A percentile compares a stretch with the other conserved stretches of the same genome.
Conservation (phyloP, 768 basidiomycete species). For the Chlorophyllum brunneum region DNA sequence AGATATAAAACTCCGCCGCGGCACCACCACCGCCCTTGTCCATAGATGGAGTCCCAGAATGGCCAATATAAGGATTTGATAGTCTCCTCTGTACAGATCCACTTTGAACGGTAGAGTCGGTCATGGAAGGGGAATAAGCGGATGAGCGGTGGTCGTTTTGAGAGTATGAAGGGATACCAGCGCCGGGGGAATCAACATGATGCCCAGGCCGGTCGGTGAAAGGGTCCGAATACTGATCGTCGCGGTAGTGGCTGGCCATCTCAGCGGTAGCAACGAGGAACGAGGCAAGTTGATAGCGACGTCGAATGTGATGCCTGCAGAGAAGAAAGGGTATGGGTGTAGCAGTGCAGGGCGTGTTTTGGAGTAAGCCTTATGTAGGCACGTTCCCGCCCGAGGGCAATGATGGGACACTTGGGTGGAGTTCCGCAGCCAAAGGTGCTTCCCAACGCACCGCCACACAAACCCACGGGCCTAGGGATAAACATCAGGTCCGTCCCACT, state of each 20-base stretch:
- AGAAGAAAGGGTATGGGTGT: not conserved
- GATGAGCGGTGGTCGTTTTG: not conserved
- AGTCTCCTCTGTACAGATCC: slow-evolving; percentile 2
- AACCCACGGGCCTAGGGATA: too few relatives aligned
- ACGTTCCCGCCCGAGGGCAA: too few relatives aligned
- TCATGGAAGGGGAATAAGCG: not conserved
- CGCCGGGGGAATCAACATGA: not conserved
- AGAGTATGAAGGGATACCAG: not conserved
- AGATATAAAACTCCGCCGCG: slow-evolving; percentile 6
- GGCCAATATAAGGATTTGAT: not conserved
- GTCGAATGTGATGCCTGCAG: too few relatives aligned
- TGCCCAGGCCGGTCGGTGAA: slow-evolving; percentile 4
- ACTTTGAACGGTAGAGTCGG: not conserved
- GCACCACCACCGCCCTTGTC: not conserved
- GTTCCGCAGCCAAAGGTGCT: slow-evolving; percentile 8
- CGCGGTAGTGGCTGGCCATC: slow-evolving; percentile 1
- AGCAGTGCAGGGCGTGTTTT: too few relatives aligned
- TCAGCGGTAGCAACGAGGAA: not conserved
- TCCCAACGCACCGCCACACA: too few relatives aligned
- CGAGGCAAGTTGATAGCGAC: not conserved
- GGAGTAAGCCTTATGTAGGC: slow-evolving; percentile 5
- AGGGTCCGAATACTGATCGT: slow-evolving; percentile 8
- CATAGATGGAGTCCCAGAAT: not conserved
- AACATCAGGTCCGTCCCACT: too few relatives aligned
- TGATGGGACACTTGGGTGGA: not conserved